phyloP scores from a whole-genome alignment of 805 yeast genomes.

The Barnettozyma populi region DNA sequence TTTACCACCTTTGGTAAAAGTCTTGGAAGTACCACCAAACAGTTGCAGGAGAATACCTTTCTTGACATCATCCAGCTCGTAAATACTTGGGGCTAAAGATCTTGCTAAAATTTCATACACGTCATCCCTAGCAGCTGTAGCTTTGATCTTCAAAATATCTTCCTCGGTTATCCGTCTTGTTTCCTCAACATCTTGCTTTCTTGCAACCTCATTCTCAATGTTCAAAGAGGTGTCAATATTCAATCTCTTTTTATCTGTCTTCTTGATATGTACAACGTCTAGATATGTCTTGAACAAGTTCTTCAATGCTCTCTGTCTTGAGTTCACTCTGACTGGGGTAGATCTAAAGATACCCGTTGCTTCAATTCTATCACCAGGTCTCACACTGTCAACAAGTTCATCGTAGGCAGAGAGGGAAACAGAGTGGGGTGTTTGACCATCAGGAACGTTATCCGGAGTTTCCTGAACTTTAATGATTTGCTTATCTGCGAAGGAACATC shows the following conservation, averaged over 20 bases:
- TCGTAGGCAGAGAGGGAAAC: slow-evolving; percentile 92
- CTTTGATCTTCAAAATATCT: slow-evolving; percentile 61
- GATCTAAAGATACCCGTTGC: slow-evolving; percentile 94
- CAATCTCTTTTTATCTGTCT: slow-evolving; percentile 74
- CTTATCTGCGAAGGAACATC: slow-evolving; percentile 91
- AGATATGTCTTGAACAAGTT: slow-evolving; percentile 85
- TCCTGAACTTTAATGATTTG: slow-evolving; percentile 93
- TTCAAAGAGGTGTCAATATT: slow-evolving; percentile 74
- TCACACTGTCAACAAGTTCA: slow-evolving; percentile 87
- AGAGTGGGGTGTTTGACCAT: slow-evolving; percentile 97
- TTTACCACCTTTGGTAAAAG: slow-evolving; percentile 82
- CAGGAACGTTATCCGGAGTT: slow-evolving; percentile 94
- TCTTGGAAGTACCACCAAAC: slow-evolving; percentile 93
- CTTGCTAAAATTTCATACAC: slow-evolving; percentile 81
- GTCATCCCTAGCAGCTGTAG: slow-evolving; percentile 63
- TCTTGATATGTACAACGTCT: slow-evolving; percentile 90
- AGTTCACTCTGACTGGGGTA: slow-evolving; percentile 82
- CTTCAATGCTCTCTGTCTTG: slow-evolving; percentile 79
- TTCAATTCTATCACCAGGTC: slow-evolving; percentile 96
- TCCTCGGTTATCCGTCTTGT: slow-evolving; percentile 60
- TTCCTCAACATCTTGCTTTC: slow-evolving; percentile 72
- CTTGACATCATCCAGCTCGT: slow-evolving; percentile 93
- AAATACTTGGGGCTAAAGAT: slow-evolving; percentile 95
- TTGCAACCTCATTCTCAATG: slow-evolving; percentile 39
- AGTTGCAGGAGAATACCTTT: slow-evolving; percentile 90